Evolutionary conservation across 768 basidiomycete species (phyloP).

Genomic region (Lactarius hatsudake): DNA sequence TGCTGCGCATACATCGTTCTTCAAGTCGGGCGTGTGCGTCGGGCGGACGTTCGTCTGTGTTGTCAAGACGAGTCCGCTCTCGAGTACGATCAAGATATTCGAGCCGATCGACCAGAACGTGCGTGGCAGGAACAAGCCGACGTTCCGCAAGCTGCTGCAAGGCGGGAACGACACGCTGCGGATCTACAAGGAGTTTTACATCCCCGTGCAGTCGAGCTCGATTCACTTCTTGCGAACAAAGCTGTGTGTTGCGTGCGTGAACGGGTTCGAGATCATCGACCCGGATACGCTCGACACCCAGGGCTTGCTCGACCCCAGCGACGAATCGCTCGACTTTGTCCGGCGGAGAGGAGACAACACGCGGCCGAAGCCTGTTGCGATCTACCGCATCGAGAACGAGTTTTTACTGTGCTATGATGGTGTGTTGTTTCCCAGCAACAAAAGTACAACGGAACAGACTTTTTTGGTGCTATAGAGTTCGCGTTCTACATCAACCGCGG

Average conservation of each 20-base stretch:
- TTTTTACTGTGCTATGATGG: slow-evolving; percentile 98
- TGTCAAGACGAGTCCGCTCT: slow-evolving; percentile 91
- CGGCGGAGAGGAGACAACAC: slow-evolving; percentile 78
- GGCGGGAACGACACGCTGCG: slow-evolving; percentile 93
- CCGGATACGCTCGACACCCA: slow-evolving; percentile 96
- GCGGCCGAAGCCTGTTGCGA: slow-evolving; percentile 89
- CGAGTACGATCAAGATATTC: slow-evolving; percentile 95
- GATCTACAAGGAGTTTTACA: slow-evolving; percentile 98
- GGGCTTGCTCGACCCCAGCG: slow-evolving; percentile 89
- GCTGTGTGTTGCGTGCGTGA: slow-evolving; percentile 94
- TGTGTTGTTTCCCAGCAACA: slow-evolving; percentile 37
- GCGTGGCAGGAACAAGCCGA: slow-evolving; percentile 76
- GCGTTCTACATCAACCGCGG: slow-evolving; percentile 99
- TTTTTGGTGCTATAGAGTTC: slow-evolving; percentile 62
- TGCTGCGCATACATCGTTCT: slow-evolving; percentile 94
- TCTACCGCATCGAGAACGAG: slow-evolving; percentile 95
- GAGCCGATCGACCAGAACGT: slow-evolving; percentile 92
- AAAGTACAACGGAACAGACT: neutral
- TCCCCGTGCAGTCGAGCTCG: slow-evolving; percentile 94
- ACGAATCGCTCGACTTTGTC: slow-evolving; percentile 90
- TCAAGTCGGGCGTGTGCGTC: slow-evolving; percentile 93
- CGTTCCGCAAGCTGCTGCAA: slow-evolving; percentile 92
- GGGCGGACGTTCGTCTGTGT: slow-evolving; percentile 92
- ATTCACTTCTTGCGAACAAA: slow-evolving; percentile 97
- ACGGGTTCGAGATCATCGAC: slow-evolving; percentile 98